These are phyloP conservation scores for Citropsis articulata DNA, from an alignment of 345 rosid species.

Conservation along the genomic window DNA sequence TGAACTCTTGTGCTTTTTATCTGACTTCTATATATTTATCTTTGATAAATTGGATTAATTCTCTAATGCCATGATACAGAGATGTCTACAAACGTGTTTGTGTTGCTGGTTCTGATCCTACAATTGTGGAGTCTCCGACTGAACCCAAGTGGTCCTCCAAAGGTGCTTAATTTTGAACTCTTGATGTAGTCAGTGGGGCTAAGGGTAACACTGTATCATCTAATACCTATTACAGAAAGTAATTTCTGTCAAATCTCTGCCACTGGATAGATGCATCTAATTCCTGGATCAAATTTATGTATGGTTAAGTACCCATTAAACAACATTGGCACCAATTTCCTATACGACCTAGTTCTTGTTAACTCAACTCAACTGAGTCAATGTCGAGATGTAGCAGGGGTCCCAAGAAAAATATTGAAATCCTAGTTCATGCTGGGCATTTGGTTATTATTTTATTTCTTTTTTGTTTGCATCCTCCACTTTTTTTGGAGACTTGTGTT, in stretches of 20 bases:
- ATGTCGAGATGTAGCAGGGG: neutral
- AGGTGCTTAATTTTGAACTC: constrained; percentile 39
- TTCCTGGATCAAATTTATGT: neutral
- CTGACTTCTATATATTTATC: neutral
- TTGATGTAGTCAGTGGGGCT: neutral
- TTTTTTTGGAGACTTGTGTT: constrained; percentile 1
- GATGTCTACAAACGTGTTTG: constrained; percentile 58
- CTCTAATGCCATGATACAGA: constrained; percentile 40
- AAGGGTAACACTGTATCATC: neutral
- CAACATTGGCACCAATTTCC: neutral
- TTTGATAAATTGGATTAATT: neutral
- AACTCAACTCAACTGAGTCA: neutral
- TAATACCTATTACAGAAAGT: neutral
- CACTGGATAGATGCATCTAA: neutral
- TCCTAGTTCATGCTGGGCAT: neutral
- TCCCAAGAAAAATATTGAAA: neutral
- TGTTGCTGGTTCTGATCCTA: constrained; percentile 76
- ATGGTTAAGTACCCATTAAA: neutral
- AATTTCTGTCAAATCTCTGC: neutral
- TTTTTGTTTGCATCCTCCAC: neutral
- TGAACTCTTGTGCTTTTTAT: neutral
- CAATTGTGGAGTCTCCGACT: constrained; percentile 77
- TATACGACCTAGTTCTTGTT: neutral
- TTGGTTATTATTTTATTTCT: neutral
- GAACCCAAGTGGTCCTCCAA: constrained; percentile 93